Base-by-base conservation (phyloP, 1,139 yeast species). In the Yamadazyma diddensiae region DNA sequence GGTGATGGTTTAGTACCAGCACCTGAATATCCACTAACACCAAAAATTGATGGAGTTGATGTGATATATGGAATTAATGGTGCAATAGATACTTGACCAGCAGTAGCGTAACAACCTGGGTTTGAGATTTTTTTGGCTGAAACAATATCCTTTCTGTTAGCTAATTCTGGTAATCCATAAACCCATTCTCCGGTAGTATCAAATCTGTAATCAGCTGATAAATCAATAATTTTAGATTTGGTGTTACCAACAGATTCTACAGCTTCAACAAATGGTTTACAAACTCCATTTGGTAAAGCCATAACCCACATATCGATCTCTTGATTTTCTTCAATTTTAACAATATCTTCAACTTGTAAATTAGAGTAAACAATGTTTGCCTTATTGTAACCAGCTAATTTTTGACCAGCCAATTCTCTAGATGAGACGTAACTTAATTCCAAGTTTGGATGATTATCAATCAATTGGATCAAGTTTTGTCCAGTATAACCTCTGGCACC, bases 401-500 rank as follows among this genome's bases (percentile, higher is more conserved):
- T 82, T 61, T 83, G 82, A 32, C 98, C 99, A 41, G 77, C 75
- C 43, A 92, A 73, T 60, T 92, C 98, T 62, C 98, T 86, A 20
- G 97, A 90, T 1, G 97, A 90, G 32, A 92, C 97, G 53, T 90
- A 95, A 4, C 94, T 76, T 33, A 92, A 68, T 53, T 90, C 97
- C 45, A 92, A 70, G 57, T 77, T 77, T 31, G 95, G 95, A 61
- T 92, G 99, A 36, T 73, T 66, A 59, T 92, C 87, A 45, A 92
- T 84, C 65, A 92, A 71, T 30, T 82, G 77, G 47, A 92, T 87
- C 58, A 92, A 73, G 49, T 92, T 92, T 63, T 85, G 95, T 21
- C 98, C 99, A 19, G 97, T 90, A 63, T 78, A 87, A 24, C 99
- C 99, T 65, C 99, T 82, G 25, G 98, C 99, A 49, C 99, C 99